These are phyloP conservation scores for Aspergillus sp. DNA, from an alignment of 2,329 filamentous ascomycete species.

Conservation along the genomic window DNA sequence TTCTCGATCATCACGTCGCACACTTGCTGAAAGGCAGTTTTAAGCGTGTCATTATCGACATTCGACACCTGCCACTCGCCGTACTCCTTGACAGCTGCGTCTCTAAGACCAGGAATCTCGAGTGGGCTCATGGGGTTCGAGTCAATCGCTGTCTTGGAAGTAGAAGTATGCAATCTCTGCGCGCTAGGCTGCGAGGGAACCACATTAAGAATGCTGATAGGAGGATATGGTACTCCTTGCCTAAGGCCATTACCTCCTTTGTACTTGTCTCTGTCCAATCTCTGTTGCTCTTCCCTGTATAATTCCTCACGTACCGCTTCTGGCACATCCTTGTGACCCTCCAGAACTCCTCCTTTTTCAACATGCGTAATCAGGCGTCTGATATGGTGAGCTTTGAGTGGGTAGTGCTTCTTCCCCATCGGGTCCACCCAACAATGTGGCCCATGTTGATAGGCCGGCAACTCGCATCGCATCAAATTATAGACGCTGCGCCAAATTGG, in stretches of 20 bases:
- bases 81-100: constrained; percentile 16
- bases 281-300: too few species aligned
- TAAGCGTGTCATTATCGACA: constrained; percentile 10
- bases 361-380: constrained; percentile 20
- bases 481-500: constrained; percentile 20
- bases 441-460: constrained; percentile 16
- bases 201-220: too few species aligned
- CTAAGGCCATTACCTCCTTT: too few species aligned
- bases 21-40: constrained; percentile 15
- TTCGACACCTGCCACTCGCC: constrained; percentile 18
- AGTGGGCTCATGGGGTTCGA: too few species aligned
- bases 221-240: too few species aligned
- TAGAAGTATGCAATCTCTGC: too few species aligned
- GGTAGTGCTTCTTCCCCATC: constrained; percentile 24
- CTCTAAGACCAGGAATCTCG: constrained; percentile 13
- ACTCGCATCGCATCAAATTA: constrained; percentile 16
- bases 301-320: too few species aligned
- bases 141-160: too few species aligned
- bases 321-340: constrained; percentile 8
- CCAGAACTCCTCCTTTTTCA: constrained; percentile 7
- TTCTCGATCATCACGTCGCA: constrained; percentile 15
- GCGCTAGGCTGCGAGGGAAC: too few species aligned
- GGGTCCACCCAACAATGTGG: constrained; percentile 27
- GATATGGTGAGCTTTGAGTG: constrained; percentile 19
- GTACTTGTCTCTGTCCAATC: too few species aligned